phyloP scores from a whole-genome alignment of 2,329 filamentous ascomycete genomes.

The Helminthosporium solani region DNA sequence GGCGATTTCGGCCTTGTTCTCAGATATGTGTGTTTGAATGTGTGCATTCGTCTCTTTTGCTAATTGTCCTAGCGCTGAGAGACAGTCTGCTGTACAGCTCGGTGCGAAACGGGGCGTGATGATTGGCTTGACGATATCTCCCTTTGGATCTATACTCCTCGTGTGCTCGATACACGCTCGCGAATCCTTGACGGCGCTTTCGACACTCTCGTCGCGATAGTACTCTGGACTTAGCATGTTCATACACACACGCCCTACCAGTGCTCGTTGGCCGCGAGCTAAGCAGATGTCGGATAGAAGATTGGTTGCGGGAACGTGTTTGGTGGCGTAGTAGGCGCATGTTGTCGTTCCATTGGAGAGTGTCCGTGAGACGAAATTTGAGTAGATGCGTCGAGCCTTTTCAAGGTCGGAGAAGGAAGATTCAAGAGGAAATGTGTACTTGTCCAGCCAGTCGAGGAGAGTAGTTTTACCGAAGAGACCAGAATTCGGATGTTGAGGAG shows the following conservation, averaged over 20 bases:
- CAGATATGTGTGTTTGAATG: constrained; percentile 86
- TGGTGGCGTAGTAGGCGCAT: constrained; percentile 91
- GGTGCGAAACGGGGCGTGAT: constrained; percentile 70
- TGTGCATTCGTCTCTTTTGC: constrained; percentile 64
- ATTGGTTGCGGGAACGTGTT: constrained; percentile 85
- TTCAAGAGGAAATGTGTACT: constrained; percentile 93
- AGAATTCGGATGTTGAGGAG: constrained; percentile 89
- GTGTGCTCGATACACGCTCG: constrained; percentile 59
- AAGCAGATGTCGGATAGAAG: constrained; percentile 82
- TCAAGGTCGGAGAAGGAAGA: constrained; percentile 65
- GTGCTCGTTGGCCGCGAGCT: constrained; percentile 78
- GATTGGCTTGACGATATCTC: constrained; percentile 71
- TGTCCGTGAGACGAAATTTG: constrained; percentile 73
- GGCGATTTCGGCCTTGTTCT: constrained; percentile 72
- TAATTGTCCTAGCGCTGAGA: constrained; percentile 65
- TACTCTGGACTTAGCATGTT: constrained; percentile 70
- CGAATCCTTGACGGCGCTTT: constrained; percentile 57
- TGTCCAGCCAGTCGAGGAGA: constrained; percentile 88
- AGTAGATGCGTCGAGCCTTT: constrained; percentile 72
- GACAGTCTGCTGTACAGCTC: constrained; percentile 54
- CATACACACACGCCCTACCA: constrained; percentile 96
- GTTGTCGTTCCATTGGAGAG: constrained; percentile 90
- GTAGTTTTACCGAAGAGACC: constrained; percentile 94
- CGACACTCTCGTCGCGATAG: constrained; percentile 73
- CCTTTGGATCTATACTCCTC: constrained; percentile 62